Conservation (phyloP, 257 asterid species). For the Cinchona pubescens region DNA sequence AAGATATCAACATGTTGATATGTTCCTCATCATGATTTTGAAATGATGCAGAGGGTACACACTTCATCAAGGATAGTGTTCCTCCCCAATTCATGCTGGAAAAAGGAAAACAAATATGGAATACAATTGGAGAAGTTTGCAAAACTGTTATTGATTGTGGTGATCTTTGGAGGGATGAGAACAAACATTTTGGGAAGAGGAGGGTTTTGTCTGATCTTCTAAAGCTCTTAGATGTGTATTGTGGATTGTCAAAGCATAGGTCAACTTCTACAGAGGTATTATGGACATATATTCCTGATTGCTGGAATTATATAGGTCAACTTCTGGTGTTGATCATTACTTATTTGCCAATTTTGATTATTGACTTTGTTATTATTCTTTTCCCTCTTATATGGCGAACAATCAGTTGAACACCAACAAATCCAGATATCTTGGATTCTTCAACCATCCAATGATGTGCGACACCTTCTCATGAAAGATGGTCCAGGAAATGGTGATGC, state of each 20-base stretch:
- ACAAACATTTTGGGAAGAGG: slow-evolving; percentile 54
- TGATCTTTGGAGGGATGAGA: slow-evolving; percentile 68
- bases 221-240: slow-evolving; percentile 59
- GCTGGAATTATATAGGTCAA: background rate
- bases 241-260: slow-evolving; percentile 76
- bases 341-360: background rate
- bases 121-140: slow-evolving; percentile 47
- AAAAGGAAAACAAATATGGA: slow-evolving; percentile 48
- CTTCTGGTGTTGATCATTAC: background rate
- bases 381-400: slow-evolving; percentile 19
- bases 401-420: slow-evolving; percentile 28
- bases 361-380: slow-evolving; percentile 5
- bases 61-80: slow-evolving; percentile 30
- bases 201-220: slow-evolving; percentile 71
- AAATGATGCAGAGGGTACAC: slow-evolving; percentile 42
- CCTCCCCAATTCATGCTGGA: slow-evolving; percentile 38
- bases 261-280: slow-evolving; percentile 52
- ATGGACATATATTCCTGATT: slow-evolving; percentile 4
- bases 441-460: slow-evolving; percentile 80
- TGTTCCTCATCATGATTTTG: slow-evolving; percentile 14
- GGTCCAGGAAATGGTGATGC: slow-evolving; percentile 29
- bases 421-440: slow-evolving; percentile 65
- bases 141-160: slow-evolving; percentile 45
- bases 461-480: slow-evolving; percentile 52
- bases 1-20: background rate